These are phyloP conservation scores for Didymellaceae sp. DNA, from an alignment of 2,329 filamentous ascomycete species.

Conservation along the genomic window DNA sequence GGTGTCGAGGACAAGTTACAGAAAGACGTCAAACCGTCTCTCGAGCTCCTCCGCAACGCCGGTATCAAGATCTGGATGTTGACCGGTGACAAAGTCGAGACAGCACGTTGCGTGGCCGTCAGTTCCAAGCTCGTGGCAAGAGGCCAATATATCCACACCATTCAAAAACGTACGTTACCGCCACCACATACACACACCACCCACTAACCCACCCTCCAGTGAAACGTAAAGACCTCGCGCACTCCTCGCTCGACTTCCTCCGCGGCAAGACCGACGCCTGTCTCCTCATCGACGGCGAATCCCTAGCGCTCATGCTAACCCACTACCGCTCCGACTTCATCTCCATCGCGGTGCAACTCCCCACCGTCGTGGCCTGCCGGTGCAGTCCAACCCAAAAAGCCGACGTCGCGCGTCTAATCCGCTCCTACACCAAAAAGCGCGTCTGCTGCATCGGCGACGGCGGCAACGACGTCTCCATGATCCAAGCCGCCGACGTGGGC, in stretches of 20 bases:
- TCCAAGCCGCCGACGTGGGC: constrained; percentile 96
- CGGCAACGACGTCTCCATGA: constrained; percentile 99
- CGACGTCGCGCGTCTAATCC: constrained; percentile 89
- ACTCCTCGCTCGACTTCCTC: constrained; percentile 87
- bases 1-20: constrained; percentile 98
- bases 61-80: constrained; percentile 99
- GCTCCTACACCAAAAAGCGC: constrained; percentile 88
- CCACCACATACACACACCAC: not conserved
- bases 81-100: constrained; percentile 98
- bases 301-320: constrained; percentile 79
- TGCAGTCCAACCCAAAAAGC: constrained; percentile 98
- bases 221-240: constrained; percentile 81
- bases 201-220: constrained; percentile 52
- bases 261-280: constrained; percentile 85
- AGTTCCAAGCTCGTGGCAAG: constrained; percentile 92
- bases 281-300: constrained; percentile 93
- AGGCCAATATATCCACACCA: constrained; percentile 94
- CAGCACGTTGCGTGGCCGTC: constrained; percentile 92
- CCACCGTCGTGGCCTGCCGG: constrained; percentile 92
- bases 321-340: constrained; percentile 88
- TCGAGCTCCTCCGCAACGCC: constrained; percentile 93
- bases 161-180: constrained; percentile 66
- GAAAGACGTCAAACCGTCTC: constrained; percentile 90
- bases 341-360: constrained; percentile 82
- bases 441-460: constrained; percentile 98